Base-by-base conservation (phyloP, 306 rosid genomes). In the Vachellia pachyceras region DNA sequence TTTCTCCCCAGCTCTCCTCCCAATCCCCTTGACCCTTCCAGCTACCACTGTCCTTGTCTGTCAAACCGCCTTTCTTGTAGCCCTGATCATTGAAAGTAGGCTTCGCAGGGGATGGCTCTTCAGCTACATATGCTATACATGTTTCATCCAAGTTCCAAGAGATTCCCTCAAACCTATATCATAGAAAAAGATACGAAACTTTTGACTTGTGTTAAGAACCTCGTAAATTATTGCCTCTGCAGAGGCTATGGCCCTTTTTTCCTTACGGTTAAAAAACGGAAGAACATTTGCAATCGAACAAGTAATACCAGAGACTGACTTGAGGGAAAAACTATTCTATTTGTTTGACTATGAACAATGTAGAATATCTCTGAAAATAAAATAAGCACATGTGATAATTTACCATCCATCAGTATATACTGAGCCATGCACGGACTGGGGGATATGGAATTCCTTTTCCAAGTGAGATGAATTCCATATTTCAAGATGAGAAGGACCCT, bases 1-100 rank as follows among this genome's bases (percentile, higher is more conserved):
- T 81, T 89, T 95, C 99, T 33, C 99, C 99, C 99, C 99, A 95
- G 14, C 89, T 93, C 78, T 95, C 98, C 89, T 89, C 90, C 90
- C 91, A 91, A 14, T 91, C 97, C 72, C 99, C 99, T 84, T 91
- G 97, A 77, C 90, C 92, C 84, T 93, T 95, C 99, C 99, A 93
- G 87, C 84, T 85, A 29, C 85, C 77, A 46, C 66, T 72, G 79
- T 89, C 97, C 91, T 93, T 89, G 72, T 89, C 94, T 0, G 73
- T 58, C 14, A 92, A 85, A 69, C 86, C 82, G 46, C 78, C 88
- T 85, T 90, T 91, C 85, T 86, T 86, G 77, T 87, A 90, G 57
- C 96, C 98, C 82, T 41, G 81, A 75, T 76, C 89, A 86, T 80
- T 84, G 89, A 95, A 95, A n/a, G 89, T 73, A 20, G 98, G 98